A percentile compares a stretch with the other conserved stretches of the same genome.
Evolutionary conservation across 768 basidiomycete species (phyloP).

Genomic region (Lactarius vividus): DNA sequence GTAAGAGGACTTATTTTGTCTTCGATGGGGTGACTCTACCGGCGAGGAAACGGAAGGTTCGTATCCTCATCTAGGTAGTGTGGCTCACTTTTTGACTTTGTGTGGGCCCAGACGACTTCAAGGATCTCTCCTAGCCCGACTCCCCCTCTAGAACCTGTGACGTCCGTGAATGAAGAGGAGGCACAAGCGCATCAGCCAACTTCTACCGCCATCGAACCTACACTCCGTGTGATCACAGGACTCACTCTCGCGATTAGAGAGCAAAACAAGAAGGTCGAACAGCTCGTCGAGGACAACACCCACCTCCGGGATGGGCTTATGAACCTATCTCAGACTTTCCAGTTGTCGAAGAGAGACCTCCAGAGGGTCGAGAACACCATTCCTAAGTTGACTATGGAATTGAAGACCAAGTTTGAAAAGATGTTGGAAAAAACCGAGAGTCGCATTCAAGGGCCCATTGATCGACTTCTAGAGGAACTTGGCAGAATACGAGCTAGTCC

Average conservation of each 20-base stretch:
- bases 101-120: neutral
- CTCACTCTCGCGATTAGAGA: neutral
- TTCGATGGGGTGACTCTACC: slow-evolving; percentile 17
- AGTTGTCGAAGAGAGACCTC: slow-evolving; percentile 17
- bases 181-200: neutral
- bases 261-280: slow-evolving; percentile 11
- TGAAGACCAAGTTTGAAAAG: slow-evolving; percentile 12
- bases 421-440: slow-evolving; percentile 13
- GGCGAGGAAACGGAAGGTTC: slow-evolving; percentile 20
- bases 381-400: neutral
- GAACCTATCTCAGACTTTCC: slow-evolving; percentile 1
- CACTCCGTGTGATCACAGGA: neutral
- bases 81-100: neutral
- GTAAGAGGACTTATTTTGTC: slow-evolving; percentile 7
- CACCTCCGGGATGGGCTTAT: slow-evolving; percentile 7
- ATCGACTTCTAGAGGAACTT: slow-evolving; percentile 19
- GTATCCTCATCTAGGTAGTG: neutral
- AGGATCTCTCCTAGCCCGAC: neutral
- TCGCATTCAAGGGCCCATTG: slow-evolving; percentile 11
- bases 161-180: neutral
- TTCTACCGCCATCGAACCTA: neutral
- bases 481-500: slow-evolving; percentile 8
- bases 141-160: neutral
- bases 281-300: neutral
- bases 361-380: slow-evolving; percentile 15